Conservation (phyloP, 257 asterid species). For the Plantago ovata region DNA sequence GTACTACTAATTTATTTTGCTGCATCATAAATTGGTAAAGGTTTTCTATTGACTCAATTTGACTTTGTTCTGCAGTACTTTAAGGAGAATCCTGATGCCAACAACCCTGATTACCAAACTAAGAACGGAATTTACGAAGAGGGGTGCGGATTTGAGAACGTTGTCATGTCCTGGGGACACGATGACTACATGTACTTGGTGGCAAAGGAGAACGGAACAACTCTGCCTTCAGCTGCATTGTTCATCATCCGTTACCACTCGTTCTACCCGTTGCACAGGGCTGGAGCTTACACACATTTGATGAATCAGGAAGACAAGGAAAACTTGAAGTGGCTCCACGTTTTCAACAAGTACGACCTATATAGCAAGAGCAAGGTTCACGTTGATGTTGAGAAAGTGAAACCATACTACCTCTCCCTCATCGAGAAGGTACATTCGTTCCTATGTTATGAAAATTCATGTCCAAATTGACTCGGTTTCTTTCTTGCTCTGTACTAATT, state of each 20-base stretch:
- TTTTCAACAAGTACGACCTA: conserved; percentile 50
- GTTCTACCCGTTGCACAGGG: conserved; percentile 45
- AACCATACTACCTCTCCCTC: conserved; percentile 67
- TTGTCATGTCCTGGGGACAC: conserved; percentile 53
- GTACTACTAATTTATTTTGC: neutral
- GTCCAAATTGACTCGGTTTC: neutral
- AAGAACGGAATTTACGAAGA: conserved; percentile 39
- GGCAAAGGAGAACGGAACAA: conserved; percentile 48
- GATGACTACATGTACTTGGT: conserved; percentile 58
- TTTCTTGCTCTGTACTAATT: neutral
- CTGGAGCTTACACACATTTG: conserved; percentile 46
- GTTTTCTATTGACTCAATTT: neutral
- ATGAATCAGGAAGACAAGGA: conserved; percentile 51
- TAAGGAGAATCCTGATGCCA: conserved; percentile 30
- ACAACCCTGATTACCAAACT: conserved; percentile 32
- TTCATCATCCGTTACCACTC: conserved; percentile 60
- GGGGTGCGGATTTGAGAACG: conserved; percentile 47
- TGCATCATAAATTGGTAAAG: neutral
- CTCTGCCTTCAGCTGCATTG: conserved; percentile 52
- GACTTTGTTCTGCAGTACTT: conserved; percentile 32
- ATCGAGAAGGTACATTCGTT: conserved; percentile 46
- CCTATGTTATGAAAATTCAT: neutral
- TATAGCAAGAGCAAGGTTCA: conserved; percentile 50
- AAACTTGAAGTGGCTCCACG: conserved; percentile 44
- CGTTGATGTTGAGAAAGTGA: conserved; percentile 33